Evolutionary conservation across 163 green algal species (phyloP), one percentile per base, ranked within the genome.

Genomic region (Prototheca cutis): DNA sequence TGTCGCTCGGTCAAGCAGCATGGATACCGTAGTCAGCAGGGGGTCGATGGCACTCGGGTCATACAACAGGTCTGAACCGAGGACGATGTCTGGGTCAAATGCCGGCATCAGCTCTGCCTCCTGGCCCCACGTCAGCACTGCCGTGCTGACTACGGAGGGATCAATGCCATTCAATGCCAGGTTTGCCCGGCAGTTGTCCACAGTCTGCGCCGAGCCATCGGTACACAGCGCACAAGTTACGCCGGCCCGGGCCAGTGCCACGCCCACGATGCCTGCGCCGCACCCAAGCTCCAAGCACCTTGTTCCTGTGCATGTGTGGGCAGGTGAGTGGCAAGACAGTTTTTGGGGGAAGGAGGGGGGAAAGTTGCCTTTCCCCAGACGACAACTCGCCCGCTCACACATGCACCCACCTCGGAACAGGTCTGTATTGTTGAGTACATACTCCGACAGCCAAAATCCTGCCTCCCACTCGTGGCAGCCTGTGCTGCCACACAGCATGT

Each of bases 391-490:
- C n/a, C n/a, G n/a, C n/a, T n/a, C n/a, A n/a, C n/a, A n/a, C n/a
- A n/a, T 55, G n/a, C 21, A 33, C 48, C 48, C 52, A 86, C 79
- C 81, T 70, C 4, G 15, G 18, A 90, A 77, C 1, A 81, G n/a
- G 2, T 68, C 19, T n/a, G 62, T 65, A 23, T 79, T 27, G 42
- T 62, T 78, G 17, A 93, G 63, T 42, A 90, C 31, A 31, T 68
- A 80, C 60, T 88, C 77, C 5, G 78, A 72, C 53, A 93, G 64
- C 24, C 82, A 62, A 52, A 89, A 84, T 23, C 81, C 80, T 2
- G 83, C 85, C 59, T 90, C 81, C 64, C 85, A 94, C 54, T 85
- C 76, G 62, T 80, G 70, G 58, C 81, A 89, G 0, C 85, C 85
- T 0, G 85, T 94, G 33, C 75, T 70, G 23, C 85, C 85, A 28